A percentile compares a stretch with the other conserved stretches of the same genome.
Conservation (phyloP, 1,284 basidiomycete genomes). For the Takashimella tepidaria region DNA sequence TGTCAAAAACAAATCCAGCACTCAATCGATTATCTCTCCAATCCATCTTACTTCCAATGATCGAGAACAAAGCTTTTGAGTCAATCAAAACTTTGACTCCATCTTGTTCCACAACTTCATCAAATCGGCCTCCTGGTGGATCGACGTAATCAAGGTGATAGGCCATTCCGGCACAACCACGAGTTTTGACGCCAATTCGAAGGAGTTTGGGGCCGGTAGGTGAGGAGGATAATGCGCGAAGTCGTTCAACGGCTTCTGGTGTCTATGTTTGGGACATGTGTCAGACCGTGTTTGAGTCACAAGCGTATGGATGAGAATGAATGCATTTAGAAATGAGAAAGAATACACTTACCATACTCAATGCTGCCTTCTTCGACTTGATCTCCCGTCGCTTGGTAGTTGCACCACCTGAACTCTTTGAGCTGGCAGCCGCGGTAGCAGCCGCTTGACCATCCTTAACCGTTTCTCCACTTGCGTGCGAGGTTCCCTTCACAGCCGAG, state of each 20-base stretch:
- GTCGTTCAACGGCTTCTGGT: conserved; percentile 67
- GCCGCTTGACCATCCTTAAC: conserved; percentile 4
- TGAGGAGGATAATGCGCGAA: conserved; percentile 59
- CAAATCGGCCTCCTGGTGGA: conserved; percentile 76
- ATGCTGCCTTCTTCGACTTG: conserved; percentile 71
- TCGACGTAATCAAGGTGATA: conserved; percentile 98
- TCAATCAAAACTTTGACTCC: conserved; percentile 92
- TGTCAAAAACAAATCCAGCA: conserved; percentile 46
- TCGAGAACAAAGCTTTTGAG: conserved; percentile 93
- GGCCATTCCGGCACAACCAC: conserved; percentile 97
- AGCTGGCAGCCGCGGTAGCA: conserved; percentile 1
- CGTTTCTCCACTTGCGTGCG: conserved; percentile 12
- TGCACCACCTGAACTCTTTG: conserved; percentile 6
- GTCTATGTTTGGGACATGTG: conserved; percentile 55
- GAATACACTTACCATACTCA: conserved; percentile 63
- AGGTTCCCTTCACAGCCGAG: neutral
- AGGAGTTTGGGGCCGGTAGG: conserved; percentile 70
- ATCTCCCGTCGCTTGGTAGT: conserved; percentile 47
- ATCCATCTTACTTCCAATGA: conserved; percentile 98
- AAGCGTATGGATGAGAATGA: neutral
- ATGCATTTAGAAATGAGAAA: neutral
- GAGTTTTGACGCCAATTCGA: conserved; percentile 92
- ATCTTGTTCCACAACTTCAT: conserved; percentile 96
- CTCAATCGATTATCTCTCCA: conserved; percentile 91
- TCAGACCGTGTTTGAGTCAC: neutral